Evolutionary conservation across 176 grass and related monocot genomes (phyloP), one percentile per base, ranked within the genome.

Genomic region (Guadua angustifolia): DNA sequence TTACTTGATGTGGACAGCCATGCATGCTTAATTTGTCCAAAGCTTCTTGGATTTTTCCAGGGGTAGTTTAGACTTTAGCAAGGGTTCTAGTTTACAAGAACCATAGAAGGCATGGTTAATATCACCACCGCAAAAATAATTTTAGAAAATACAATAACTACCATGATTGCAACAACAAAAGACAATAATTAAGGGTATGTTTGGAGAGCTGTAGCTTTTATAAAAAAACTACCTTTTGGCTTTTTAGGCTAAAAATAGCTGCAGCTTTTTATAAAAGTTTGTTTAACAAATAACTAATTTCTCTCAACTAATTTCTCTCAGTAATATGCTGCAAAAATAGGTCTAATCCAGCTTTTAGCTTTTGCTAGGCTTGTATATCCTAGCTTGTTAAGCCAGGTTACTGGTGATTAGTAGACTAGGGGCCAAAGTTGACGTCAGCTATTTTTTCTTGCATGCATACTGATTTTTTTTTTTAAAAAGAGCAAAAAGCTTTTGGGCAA

Each of bases 401-500:
- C 39, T 9, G 66, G 39, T 78, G 39, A 64, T 21, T 57, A 46
- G 85, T 81, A 60, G 18, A 74, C 19, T 87, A 35, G 35, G 9
- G 78, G 29, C 21, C 51, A 87, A 43, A 60, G 47, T 79, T 83
- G 79, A 69, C 73, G 68, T 83, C 84, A 83, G 60, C 67, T 86
- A 24, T 73, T 86, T 56, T 56, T 83, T 77, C 73, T 73, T 78
- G 66, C 57, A 86, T 58, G 79, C 32, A 66, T 66, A 42, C 10
- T 45, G 58, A 11, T 68, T 81, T 74, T 74, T 81, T 74, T 74
- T 19, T 35, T 4, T 24, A 9, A 17, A 67, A 47, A 69, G 39
- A 62, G 51, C 32, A 62, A 79, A 89, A 90, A 50, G 18, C 10
- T 79, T 79, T 79, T 15, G 57, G 67, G 35, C 50, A 75, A 87